Evolutionary conservation across 1,284 basidiomycete genomes (phyloP).

Genomic region (Apiotrichum domesticum): DNA sequence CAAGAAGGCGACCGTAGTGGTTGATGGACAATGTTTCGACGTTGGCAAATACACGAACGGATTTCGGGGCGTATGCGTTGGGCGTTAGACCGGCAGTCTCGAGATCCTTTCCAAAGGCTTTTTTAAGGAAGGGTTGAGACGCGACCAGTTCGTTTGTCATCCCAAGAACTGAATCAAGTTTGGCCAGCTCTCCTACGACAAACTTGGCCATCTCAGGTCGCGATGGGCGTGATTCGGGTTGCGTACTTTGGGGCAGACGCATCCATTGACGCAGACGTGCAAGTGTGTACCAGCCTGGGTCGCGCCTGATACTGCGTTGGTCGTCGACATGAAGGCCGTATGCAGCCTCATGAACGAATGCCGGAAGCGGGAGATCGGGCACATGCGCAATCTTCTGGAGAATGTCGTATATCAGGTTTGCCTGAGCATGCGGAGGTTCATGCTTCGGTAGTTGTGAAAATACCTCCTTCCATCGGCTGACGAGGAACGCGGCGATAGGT

Average conservation of each 20-base stretch:
- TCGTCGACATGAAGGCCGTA: conserved; percentile 41
- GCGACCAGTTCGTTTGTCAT: conserved; percentile 24
- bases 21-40: conserved; percentile 12
- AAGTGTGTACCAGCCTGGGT: conserved; percentile 37
- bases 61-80: neutral
- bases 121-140: conserved; percentile 26
- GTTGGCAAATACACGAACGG: conserved; percentile 20
- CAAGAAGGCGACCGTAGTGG: conserved; percentile 27
- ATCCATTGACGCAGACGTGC: conserved; percentile 38
- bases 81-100: conserved; percentile 6
- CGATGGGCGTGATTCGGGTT: neutral
- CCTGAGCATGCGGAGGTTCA: neutral
- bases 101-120: conserved; percentile 22
- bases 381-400: conserved; percentile 12
- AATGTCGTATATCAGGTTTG: conserved; percentile 23
- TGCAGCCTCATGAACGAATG: conserved; percentile 29
- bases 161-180: conserved; percentile 22
- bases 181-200: conserved; percentile 19
- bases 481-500: conserved; percentile 10
- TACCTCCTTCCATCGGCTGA: conserved; percentile 15
- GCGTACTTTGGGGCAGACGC: neutral
- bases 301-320: conserved; percentile 31
- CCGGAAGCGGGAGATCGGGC: conserved; percentile 19
- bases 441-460: conserved; percentile 1
- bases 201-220: conserved; percentile 16